Percentiles rank a stretch among this genome's conserved stretches.
Evolutionary conservation across 176 grass and related monocot genomes (phyloP).

Genomic region (barley (Hordeum vulgare)): DNA sequence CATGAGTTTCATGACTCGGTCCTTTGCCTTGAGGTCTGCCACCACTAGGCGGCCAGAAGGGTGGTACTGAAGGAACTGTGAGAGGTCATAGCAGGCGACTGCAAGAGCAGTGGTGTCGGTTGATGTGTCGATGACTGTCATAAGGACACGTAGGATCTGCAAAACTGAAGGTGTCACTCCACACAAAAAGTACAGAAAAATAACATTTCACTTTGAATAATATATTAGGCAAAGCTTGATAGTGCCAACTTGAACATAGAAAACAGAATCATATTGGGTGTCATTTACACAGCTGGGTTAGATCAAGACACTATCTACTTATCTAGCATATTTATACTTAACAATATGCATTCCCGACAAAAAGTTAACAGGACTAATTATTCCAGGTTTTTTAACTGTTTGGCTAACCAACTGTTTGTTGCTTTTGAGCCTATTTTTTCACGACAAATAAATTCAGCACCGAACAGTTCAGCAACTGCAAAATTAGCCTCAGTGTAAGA

Average conservation of each 20-base stretch:
- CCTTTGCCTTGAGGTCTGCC: constrained; percentile 83
- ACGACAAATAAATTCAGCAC: background rate
- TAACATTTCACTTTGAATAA: background rate
- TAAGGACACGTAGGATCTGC: constrained; percentile 82
- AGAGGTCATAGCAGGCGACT: constrained; percentile 88
- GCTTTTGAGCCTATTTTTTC: background rate
- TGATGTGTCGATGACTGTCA: constrained; percentile 80
- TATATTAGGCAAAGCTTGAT: background rate
- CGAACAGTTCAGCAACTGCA: background rate
- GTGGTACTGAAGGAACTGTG: constrained; percentile 95
- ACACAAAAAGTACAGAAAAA: background rate
- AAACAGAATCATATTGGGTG: background rate
- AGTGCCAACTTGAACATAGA: background rate
- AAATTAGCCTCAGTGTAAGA: background rate
- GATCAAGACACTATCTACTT: background rate
- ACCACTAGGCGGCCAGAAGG: constrained; percentile 68
- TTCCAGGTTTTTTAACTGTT: background rate
- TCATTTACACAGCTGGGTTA: background rate
- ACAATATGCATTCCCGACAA: background rate
- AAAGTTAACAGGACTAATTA: background rate
- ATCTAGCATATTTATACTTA: background rate
- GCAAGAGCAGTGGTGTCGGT: constrained; percentile 72
- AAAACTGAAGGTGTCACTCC: constrained; percentile 2
- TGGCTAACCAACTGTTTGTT: background rate
- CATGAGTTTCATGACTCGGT: constrained; percentile 96